These are phyloP conservation scores for Globisporangium cylindrosporum DNA, from an alignment of 352 stramenopile species.

Conservation along the genomic window DNA sequence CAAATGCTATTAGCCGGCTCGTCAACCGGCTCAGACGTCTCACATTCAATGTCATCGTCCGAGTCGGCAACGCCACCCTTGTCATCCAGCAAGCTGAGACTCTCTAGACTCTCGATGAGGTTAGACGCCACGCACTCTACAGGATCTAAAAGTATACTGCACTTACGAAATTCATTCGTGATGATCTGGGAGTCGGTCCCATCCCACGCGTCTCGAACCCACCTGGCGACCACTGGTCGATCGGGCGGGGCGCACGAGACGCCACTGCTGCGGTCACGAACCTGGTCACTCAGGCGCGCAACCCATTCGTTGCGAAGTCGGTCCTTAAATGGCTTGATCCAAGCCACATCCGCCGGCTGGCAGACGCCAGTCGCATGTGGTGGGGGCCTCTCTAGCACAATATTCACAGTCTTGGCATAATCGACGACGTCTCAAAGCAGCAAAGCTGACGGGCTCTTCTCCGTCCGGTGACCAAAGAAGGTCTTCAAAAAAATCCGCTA, in stretches of 20 bases:
- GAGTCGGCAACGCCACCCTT: constrained; percentile 1
- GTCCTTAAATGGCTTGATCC: constrained; percentile 1
- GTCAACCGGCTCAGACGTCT: neutral
- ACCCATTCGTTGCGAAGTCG: neutral
- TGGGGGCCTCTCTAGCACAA: neutral
- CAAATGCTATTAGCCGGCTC: constrained; percentile 3
- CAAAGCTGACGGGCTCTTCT: neutral
- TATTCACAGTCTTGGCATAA: neutral
- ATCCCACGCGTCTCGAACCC: constrained; percentile 1
- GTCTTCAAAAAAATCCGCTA: neutral
- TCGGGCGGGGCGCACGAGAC: neutral
- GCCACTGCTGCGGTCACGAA: constrained; percentile 1
- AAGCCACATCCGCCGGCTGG: neutral
- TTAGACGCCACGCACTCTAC: constrained; percentile 1
- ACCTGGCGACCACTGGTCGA: neutral
- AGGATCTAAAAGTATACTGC: constrained; percentile 1
- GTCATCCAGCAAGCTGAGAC: neutral
- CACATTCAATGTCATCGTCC: constrained; percentile 3
- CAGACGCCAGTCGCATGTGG: constrained; percentile 1
- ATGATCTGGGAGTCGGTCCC: neutral
- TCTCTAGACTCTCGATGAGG: neutral
- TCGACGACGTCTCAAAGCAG: neutral
- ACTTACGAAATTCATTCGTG: constrained; percentile 1
- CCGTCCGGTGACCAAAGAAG: neutral
- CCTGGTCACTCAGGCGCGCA: neutral